Evolutionary conservation across 495 filamentous ascomycete species (phyloP).

Genomic region (Podospora comata): DNA sequence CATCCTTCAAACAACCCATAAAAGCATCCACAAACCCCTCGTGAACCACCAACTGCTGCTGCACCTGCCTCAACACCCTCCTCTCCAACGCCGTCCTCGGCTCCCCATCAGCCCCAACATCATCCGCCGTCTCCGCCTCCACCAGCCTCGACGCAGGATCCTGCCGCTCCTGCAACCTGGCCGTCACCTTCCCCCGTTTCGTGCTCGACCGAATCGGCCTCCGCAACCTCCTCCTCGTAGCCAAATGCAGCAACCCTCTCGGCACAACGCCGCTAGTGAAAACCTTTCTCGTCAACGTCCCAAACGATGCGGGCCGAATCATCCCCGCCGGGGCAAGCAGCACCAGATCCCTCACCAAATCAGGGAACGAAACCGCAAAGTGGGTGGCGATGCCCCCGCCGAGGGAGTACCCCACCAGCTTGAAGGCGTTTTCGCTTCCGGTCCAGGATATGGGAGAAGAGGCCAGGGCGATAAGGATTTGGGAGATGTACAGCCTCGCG

Average conservation of each 20-base stretch:
- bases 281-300: conserved; percentile 55
- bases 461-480: conserved; percentile 68
- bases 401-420: conserved; percentile 77
- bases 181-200: conserved; percentile 12
- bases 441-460: conserved; percentile 71
- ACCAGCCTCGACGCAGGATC: not conserved
- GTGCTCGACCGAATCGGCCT: conserved; percentile 40
- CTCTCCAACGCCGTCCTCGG: conserved; percentile 31
- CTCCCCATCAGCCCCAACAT: conserved; percentile 21
- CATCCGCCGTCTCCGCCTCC: conserved; percentile 23
- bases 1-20: conserved; percentile 46
- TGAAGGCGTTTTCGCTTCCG: conserved; percentile 54
- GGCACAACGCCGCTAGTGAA: conserved; percentile 55
- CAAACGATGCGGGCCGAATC: conserved; percentile 62
- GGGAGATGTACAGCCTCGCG: conserved; percentile 66
- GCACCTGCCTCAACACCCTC: conserved; percentile 34
- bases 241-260: conserved; percentile 34
- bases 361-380: conserved; percentile 71
- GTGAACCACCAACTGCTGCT: conserved; percentile 55
- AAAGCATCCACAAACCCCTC: conserved; percentile 54
- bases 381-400: conserved; percentile 74
- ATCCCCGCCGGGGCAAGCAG: conserved; percentile 75
- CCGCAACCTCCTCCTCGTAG: conserved; percentile 39
- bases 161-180: not conserved
- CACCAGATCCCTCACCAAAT: conserved; percentile 61